phyloP scores from a whole-genome alignment of 2,329 filamentous ascomycete genomes.

The Trichoderma sp. region DNA sequence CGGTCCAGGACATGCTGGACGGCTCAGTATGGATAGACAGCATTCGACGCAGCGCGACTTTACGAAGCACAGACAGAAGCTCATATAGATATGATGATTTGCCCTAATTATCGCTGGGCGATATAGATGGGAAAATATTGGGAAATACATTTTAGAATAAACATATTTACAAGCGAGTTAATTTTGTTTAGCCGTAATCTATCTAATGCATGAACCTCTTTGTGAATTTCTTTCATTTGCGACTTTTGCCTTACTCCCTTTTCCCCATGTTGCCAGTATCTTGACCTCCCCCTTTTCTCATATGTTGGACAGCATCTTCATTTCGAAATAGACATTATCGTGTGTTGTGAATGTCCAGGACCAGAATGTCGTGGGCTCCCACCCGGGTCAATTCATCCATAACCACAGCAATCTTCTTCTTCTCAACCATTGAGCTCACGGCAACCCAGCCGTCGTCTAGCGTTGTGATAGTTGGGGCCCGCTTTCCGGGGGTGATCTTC shows the following conservation, averaged over 20 bases:
- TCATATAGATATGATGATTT: constrained; percentile 35
- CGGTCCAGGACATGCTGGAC: constrained; percentile 81
- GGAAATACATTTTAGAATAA: not conserved
- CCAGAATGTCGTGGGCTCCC: constrained; percentile 81
- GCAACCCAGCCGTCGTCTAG: constrained; percentile 92
- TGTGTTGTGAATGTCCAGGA: constrained; percentile 82
- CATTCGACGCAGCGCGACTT: constrained; percentile 82
- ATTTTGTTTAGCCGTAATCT: not conserved
- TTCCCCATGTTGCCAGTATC: not conserved
- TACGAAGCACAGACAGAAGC: constrained; percentile 43
- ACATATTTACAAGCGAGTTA: not conserved
- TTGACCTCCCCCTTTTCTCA: not conserved
- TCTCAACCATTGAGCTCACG: constrained; percentile 90
- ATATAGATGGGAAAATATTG: not conserved
- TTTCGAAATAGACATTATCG: constrained; percentile 38
- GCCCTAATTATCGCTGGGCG: constrained; percentile 17
- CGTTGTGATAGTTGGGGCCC: constrained; percentile 86
- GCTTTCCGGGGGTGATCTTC: constrained; percentile 86
- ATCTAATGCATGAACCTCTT: constrained; percentile 2
- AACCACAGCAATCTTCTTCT: constrained; percentile 76
- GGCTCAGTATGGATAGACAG: constrained; percentile 92
- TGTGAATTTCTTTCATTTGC: not conserved
- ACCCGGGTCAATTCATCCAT: constrained; percentile 81
- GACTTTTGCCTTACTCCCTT: not conserved
- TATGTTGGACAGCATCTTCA: not conserved